Percentiles rank a stretch among this genome's conserved stretches.
These are phyloP conservation scores for Cystobasidium onofrii DNA, from an alignment of 768 basidiomycete genomes.

Conservation along the genomic window DNA sequence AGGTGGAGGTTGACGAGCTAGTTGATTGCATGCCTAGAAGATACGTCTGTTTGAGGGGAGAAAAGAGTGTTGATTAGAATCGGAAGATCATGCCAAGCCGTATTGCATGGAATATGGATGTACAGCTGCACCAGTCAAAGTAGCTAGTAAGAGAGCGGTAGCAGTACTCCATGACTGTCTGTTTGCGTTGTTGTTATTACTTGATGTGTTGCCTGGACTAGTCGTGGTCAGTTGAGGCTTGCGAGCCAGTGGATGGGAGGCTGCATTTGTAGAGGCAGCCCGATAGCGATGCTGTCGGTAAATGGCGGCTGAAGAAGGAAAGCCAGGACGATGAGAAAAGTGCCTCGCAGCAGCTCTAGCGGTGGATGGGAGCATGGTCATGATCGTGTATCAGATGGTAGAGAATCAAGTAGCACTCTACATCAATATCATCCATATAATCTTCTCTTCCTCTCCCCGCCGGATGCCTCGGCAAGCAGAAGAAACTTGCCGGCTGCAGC, in stretches of 20 bases:
- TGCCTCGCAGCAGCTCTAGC: not conserved
- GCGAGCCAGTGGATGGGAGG: slow-evolving; percentile 3
- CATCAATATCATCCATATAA: no score
- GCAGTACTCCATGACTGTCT: slow-evolving; percentile 27
- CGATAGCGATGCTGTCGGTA: not conserved
- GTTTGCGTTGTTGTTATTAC: not conserved
- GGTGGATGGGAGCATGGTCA: no score
- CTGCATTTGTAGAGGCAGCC: not conserved
- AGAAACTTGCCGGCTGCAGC: no score
- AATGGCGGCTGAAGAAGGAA: not conserved
- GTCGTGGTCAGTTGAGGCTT: not conserved
- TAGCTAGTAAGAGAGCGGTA: slow-evolving; percentile 22
- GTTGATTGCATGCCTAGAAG: slow-evolving; percentile 5
- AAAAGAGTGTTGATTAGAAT: not conserved
- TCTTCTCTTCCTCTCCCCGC: no score
- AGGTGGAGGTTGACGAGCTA: not conserved
- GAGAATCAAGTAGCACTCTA: no score
- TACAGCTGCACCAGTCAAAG: slow-evolving; percentile 22
- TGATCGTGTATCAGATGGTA: no score
- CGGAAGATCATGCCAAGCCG: no score
- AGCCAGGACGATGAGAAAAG: not conserved
- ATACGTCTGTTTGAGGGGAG: not conserved
- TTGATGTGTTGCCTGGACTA: not conserved
- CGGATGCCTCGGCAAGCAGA: no score
- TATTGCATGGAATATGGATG: no score